A percentile compares a stretch with the other conserved stretches of the same genome.
Conservation (phyloP, 2,329 filamentous ascomycete genomes). For the Calonectria pseudoturangicola region DNA sequence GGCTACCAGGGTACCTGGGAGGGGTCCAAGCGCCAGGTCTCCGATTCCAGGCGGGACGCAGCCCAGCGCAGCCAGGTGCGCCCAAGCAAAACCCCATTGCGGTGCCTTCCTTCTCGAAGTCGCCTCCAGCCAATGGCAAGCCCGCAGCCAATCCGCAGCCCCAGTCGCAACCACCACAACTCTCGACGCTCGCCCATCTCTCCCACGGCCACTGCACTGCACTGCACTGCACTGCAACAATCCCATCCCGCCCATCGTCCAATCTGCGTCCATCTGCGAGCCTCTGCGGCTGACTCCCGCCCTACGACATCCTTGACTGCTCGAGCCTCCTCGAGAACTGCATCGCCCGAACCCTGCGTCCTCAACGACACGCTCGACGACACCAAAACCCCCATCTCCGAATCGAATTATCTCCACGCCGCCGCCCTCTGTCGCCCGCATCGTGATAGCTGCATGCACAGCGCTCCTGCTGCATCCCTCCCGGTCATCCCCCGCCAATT, state of each 20-base stretch:
- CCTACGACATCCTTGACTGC: not conserved
- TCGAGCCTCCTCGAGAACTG: not conserved
- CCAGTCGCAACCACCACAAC: constrained; percentile 49
- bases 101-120: constrained; percentile 48
- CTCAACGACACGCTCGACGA: constrained; percentile 17
- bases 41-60: constrained; percentile 34
- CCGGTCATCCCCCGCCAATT: constrained; percentile 12
- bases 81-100: constrained; percentile 29
- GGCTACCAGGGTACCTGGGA: constrained; percentile 43
- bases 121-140: constrained; percentile 46
- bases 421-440: constrained; percentile 31
- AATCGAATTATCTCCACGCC: constrained; percentile 41
- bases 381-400: constrained; percentile 18
- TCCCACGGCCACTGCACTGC: constrained; percentile 47
- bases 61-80: not conserved
- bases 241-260: constrained; percentile 16
- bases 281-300: constrained; percentile 8
- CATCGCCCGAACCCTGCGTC: constrained; percentile 25
- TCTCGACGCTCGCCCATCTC: constrained; percentile 33
- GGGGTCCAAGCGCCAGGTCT: constrained; percentile 48
- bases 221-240: constrained; percentile 35
- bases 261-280: constrained; percentile 14
- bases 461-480: constrained; percentile 21
- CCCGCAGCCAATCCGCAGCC: constrained; percentile 47
- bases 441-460: constrained; percentile 21